phyloP scores from a whole-genome alignment of 2,329 filamentous ascomycete species.

The Geosmithia flava region DNA sequence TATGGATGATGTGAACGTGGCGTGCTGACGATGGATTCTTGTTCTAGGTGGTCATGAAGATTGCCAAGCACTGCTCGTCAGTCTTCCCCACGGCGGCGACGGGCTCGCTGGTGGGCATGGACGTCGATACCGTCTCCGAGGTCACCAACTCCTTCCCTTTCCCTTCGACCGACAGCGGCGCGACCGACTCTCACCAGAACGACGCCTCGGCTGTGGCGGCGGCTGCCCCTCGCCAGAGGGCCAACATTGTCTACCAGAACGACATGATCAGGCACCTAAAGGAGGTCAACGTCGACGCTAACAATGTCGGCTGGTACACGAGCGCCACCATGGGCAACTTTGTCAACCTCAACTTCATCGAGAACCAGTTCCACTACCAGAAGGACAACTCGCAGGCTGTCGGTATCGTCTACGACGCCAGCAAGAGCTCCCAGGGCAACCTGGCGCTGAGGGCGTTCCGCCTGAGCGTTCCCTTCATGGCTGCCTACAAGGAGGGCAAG shows the following conservation, averaged over 20 bases:
- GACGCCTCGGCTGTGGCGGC: slow-evolving; percentile 66
- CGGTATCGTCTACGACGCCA: slow-evolving; percentile 88
- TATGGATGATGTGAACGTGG: slow-evolving; percentile 2
- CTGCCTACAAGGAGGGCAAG: slow-evolving; percentile 90
- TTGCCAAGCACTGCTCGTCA: slow-evolving; percentile 87
- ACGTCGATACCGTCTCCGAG: slow-evolving; percentile 68
- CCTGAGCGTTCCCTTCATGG: slow-evolving; percentile 77
- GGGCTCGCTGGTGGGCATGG: slow-evolving; percentile 88
- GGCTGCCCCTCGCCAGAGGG: slow-evolving; percentile 82
- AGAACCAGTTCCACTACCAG: slow-evolving; percentile 98
- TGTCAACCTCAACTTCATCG: slow-evolving; percentile 85
- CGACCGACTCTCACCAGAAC: slow-evolving; percentile 62
- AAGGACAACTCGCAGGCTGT: slow-evolving; percentile 84
- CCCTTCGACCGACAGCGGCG: slow-evolving; percentile 64
- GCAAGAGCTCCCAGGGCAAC: slow-evolving; percentile 84
- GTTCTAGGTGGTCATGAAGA: slow-evolving; percentile 82
- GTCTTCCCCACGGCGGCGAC: slow-evolving; percentile 82
- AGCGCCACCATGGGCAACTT: slow-evolving; percentile 99
- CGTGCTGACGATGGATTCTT: slow-evolving; percentile 5
- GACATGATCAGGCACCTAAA: slow-evolving; percentile 96
- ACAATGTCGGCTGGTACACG: slow-evolving; percentile 97
- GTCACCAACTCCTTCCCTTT: slow-evolving; percentile 94
- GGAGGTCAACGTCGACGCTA: slow-evolving; percentile 96
- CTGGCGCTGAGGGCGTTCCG: slow-evolving; percentile 86
- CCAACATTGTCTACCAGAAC: slow-evolving; percentile 76